These are phyloP conservation scores for Carallia pectinifolia DNA, from an alignment of 345 rosid genomes.

Conservation along the genomic window DNA sequence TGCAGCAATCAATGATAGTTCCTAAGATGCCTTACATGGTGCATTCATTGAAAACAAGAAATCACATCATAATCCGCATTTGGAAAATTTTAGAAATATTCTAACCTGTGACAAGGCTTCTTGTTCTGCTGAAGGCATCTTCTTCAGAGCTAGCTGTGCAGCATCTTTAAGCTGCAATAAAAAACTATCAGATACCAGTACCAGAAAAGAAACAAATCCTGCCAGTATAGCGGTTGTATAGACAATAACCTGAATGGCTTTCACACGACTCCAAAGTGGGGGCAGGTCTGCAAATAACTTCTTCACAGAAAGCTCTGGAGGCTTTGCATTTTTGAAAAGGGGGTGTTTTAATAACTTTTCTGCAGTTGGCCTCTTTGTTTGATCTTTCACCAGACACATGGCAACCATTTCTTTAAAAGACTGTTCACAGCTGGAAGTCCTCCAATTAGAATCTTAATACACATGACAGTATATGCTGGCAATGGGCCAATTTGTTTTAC, in stretches of 20 bases:
- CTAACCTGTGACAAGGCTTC: constrained; percentile 93
- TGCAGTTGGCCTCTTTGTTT: constrained; percentile 93
- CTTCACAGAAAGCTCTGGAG: constrained; percentile 86
- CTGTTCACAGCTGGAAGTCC: constrained; percentile 93
- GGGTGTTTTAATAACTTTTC: constrained; percentile 89
- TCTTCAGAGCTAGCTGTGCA: constrained; percentile 83
- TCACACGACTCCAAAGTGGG: constrained; percentile 89
- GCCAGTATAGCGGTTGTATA: constrained; percentile 10
- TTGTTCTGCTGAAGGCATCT: constrained; percentile 94
- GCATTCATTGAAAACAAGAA: neutral
- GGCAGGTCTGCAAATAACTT: constrained; percentile 74
- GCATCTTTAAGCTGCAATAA: constrained; percentile 86
- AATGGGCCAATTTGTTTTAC: constrained; percentile 13
- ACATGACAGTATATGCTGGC: constrained; percentile 5
- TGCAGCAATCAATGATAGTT: no score
- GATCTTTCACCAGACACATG: constrained; percentile 99
- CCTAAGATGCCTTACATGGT: neutral
- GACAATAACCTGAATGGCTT: constrained; percentile 79
- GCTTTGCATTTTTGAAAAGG: constrained; percentile 87
- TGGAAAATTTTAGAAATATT: neutral
- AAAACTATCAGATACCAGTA: constrained; percentile 18
- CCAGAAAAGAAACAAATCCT: constrained; percentile 17
- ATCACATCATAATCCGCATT: constrained; percentile 1
- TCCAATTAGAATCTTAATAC: constrained; percentile 65
- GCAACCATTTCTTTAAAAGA: constrained; percentile 99